Evolutionary conservation across 805 yeast species (phyloP), one percentile per base, ranked within the genome.

Genomic region (Candida argentea): DNA sequence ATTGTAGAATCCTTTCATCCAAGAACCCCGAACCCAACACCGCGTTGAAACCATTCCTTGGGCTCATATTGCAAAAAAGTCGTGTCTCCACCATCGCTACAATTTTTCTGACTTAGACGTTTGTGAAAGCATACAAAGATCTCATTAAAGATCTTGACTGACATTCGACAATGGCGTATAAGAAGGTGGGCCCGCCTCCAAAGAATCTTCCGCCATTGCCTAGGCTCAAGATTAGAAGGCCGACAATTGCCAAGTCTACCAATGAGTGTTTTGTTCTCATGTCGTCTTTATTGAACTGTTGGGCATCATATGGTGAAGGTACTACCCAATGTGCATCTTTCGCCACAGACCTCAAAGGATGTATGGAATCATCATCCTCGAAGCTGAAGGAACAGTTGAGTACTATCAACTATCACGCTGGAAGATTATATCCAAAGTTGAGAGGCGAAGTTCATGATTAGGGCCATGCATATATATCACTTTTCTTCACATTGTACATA

Each of bases 271-370:
- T 75, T 35, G 85, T 83, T 32, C 58, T 80, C 38, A 82, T 87
- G 87, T 76, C 91, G 1, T 77, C 83, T 26, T 65, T 87, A 51
- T 62, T 87, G 42, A 83, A 81, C 65, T 87, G 97, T 60, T 87
- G 97, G 97, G 93, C 95, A 3, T 82, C 95, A 14, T 82, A 84
- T 56, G 89, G 93, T 27, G 94, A 85, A 53, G 87, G 91, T 35
- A 61, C 78, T 14, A 58, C 66, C 7, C 66, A 60, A 26, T 87
- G 97, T 56, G 61, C 67, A 14, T 62, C 60, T 5, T 55, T 83
- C 26, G 93, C 79, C 46, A 50, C 55, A 20, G 84, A 82, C 35
- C 67, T 86, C 49, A 83, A 83, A 46, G 55, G 55, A 9, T 87
- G 95, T 50, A 81, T 84, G 79, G 72, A 62, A 26, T 57, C 57